These are phyloP conservation scores for Gaertneriomyces semiglobifer DNA, from an alignment of 192 early-diverging fungal genomes.

Conservation along the genomic window DNA sequence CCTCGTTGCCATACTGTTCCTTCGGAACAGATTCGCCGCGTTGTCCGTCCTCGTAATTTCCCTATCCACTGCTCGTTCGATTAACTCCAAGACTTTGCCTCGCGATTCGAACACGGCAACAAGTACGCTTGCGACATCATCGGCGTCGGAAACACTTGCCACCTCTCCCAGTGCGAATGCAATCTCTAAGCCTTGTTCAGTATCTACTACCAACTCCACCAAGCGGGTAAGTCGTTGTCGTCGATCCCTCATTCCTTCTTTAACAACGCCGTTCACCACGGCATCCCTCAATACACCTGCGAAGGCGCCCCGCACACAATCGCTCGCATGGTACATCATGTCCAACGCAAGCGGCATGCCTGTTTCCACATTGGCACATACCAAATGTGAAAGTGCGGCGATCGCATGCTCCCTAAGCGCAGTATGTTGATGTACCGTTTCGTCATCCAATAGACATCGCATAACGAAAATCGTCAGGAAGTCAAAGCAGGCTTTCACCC, in stretches of 20 bases:
- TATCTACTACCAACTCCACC: slow-evolving; percentile 52
- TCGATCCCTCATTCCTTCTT: slow-evolving; percentile 64
- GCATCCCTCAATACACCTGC: slow-evolving; percentile 92
- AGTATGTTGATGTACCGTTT: slow-evolving; percentile 14
- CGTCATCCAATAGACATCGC: slow-evolving; percentile 55
- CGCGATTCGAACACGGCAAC: slow-evolving; percentile 77
- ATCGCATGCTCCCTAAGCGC: slow-evolving; percentile 83
- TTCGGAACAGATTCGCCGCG: slow-evolving; percentile 83
- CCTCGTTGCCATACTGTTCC: slow-evolving; percentile 88
- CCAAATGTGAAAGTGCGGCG: slow-evolving; percentile 81
- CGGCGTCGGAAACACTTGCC: slow-evolving; percentile 80
- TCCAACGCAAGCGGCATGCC: slow-evolving; percentile 86
- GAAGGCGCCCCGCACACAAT: slow-evolving; percentile 81
- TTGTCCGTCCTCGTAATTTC: slow-evolving; percentile 80
- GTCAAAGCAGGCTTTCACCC: slow-evolving; percentile 60
- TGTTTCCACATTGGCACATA: slow-evolving; percentile 89
- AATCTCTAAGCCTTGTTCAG: slow-evolving; percentile 47
- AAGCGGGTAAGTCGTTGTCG: slow-evolving; percentile 76
- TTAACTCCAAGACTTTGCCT: slow-evolving; percentile 64
- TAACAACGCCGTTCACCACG: slow-evolving; percentile 70
- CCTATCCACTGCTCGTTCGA: slow-evolving; percentile 76
- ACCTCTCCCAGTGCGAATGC: slow-evolving; percentile 79
- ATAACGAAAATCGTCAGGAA: slow-evolving; percentile 56
- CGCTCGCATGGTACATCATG: slow-evolving; percentile 89
- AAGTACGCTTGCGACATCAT: slow-evolving; percentile 77